These are phyloP conservation scores for Hydnum rufescens DNA, from an alignment of 768 basidiomycete species.

Conservation along the genomic window DNA sequence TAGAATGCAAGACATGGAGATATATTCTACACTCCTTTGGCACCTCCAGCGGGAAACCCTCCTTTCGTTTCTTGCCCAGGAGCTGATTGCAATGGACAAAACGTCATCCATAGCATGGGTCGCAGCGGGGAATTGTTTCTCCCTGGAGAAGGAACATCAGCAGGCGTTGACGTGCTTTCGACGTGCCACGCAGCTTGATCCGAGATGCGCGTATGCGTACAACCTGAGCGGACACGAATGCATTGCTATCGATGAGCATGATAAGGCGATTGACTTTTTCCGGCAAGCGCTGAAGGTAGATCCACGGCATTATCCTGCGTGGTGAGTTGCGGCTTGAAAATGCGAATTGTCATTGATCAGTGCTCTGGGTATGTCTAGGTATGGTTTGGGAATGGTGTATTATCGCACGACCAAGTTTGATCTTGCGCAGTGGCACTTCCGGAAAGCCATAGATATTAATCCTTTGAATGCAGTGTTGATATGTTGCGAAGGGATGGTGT, in stretches of 20 bases:
- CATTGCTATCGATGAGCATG: slow-evolving; percentile 76
- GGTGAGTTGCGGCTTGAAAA: slow-evolving; percentile 41
- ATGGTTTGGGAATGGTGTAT: slow-evolving; percentile 96
- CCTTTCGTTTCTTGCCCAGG: slow-evolving; percentile 84
- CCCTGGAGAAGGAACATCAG: slow-evolving; percentile 79
- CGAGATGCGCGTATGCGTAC: slow-evolving; percentile 85
- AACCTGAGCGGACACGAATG: slow-evolving; percentile 94
- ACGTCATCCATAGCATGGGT: slow-evolving; percentile 84
- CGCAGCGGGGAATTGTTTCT: slow-evolving; percentile 88
- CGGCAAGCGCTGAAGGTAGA: slow-evolving; percentile 82
- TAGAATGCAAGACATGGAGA: slow-evolving; percentile 81
- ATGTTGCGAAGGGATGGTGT: slow-evolving; percentile 89
- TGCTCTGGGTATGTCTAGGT: slow-evolving; percentile 33
- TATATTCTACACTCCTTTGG: slow-evolving; percentile 92
- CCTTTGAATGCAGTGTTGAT: slow-evolving; percentile 88
- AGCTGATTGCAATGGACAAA: slow-evolving; percentile 69
- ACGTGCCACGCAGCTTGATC: slow-evolving; percentile 75
- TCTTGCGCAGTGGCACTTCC: slow-evolving; percentile 91
- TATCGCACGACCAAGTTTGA: slow-evolving; percentile 82
- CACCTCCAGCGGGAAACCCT: slow-evolving; percentile 70
- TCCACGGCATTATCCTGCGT: slow-evolving; percentile 90
- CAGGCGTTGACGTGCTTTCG: slow-evolving; percentile 90
- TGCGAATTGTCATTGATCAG: background rate
- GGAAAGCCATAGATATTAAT: slow-evolving; percentile 80
- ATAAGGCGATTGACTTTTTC: slow-evolving; percentile 81